These are phyloP conservation scores for Aspergillus tubingensis DNA, from an alignment of 2,329 filamentous ascomycete species.

Conservation along the genomic window DNA sequence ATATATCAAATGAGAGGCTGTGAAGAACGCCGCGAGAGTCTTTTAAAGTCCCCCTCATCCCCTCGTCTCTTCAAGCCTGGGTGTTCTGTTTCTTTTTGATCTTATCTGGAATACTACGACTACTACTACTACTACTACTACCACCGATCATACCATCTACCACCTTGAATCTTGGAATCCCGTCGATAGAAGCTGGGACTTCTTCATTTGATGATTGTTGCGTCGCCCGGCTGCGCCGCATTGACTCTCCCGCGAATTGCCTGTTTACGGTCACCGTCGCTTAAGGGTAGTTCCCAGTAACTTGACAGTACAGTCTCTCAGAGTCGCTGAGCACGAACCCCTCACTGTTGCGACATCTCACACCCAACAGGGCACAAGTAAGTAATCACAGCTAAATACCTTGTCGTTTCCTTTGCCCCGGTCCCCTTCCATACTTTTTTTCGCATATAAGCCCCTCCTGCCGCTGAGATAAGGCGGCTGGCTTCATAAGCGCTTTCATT, in stretches of 20 bases:
- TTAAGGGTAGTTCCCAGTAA: conserved; percentile 1
- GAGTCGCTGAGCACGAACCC: conserved; percentile 9
- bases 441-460: conserved; percentile 8
- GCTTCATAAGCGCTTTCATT: background rate
- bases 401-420: background rate
- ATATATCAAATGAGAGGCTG: conserved; percentile 49
- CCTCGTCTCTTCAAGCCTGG: conserved; percentile 15
- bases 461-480: conserved; percentile 12
- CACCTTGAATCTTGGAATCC: background rate
- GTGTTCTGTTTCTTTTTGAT: conserved; percentile 13
- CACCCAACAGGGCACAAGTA: conserved; percentile 1
- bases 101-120: background rate
- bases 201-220: conserved; percentile 3
- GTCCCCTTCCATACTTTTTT: background rate
- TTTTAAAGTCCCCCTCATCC: conserved; percentile 38
- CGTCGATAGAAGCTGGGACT: background rate
- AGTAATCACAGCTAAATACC: conserved; percentile 9
- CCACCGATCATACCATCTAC: conserved; percentile 1
- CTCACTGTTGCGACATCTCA: conserved; percentile 7
- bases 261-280: conserved; percentile 3
- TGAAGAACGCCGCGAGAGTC: conserved; percentile 35
- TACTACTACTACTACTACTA: background rate
- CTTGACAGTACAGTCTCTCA: background rate
- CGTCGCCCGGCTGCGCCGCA: background rate
- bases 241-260: background rate